Evolutionary conservation across 2,329 filamentous ascomycete genomes (phyloP), one percentile per base, ranked within the genome.

Genomic region (Fusarium papillatum): DNA sequence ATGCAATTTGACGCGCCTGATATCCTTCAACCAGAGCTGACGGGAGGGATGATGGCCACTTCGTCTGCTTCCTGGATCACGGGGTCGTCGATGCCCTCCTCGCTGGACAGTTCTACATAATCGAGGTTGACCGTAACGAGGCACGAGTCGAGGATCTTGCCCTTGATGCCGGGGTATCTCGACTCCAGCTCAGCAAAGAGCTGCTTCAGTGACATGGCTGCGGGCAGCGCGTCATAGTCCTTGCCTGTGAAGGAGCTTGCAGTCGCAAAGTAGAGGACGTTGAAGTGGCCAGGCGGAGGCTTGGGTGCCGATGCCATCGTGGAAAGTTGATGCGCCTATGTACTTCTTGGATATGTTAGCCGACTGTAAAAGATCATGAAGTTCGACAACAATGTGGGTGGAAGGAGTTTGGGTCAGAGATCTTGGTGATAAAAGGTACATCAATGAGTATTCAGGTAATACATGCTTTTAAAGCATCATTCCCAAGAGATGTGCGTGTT

Each of bases 31-130:
- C 95, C 95, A 43, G 95, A 95, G 87, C 95, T 97, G 76, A 97
- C 95, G 13, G 95, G 95, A 39, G 95, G 95, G 69, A 97, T 96
- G 41, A 97, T 93, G 50, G 94, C 95, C 67, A 97, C 94, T 85
- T 97, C 95, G 81, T 97, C 95, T 34, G 93, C 94, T 73, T 91
- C 91, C 64, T 91, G 85, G 69, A 97, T 93, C 68, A 90, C 82
- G 31, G 87, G 77, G 19, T 85, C 85, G 11, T 81, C 80, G 19
- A 79, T 80, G 22, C 85, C 83, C 22, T 83, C 83, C 38, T 84
- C 84, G 48, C 87, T 87, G 14, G 89, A 87, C 14, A 95, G 78
- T 81, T 97, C 94, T 80, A 96, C 92, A 85, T 97, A 97, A 70
- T 95, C 90, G 66, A 96, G 85, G 77, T 97, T 97, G 81, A 97